These are phyloP conservation scores for Malassezia restricta DNA, from an alignment of 1,284 basidiomycete species.

Conservation along the genomic window DNA sequence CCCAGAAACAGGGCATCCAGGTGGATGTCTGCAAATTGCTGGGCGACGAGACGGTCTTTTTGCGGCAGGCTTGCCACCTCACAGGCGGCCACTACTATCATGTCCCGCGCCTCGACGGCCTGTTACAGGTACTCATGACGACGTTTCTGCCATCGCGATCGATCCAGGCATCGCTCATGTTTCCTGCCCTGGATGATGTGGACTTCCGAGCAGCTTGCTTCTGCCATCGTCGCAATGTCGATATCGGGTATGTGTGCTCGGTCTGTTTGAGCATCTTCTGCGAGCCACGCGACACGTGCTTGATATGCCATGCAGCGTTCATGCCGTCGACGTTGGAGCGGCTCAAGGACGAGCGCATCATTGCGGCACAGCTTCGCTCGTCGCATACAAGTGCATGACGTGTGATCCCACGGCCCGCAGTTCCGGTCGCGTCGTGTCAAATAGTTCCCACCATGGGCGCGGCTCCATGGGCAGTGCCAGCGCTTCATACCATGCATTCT, in stretches of 20 bases:
- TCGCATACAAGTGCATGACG: constrained; percentile 29
- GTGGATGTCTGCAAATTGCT: constrained; percentile 91
- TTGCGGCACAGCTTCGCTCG: constrained; percentile 1
- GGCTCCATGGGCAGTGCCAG: constrained; percentile 42
- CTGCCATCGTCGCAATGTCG: constrained; percentile 91
- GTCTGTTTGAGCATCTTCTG: constrained; percentile 41
- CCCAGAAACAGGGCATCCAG: constrained; percentile 88
- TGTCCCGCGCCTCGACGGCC: constrained; percentile 58
- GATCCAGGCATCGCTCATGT: constrained; percentile 63
- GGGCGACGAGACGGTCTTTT: constrained; percentile 79
- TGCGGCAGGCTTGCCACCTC: constrained; percentile 91
- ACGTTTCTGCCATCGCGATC: constrained; percentile 46
- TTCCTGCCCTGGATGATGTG: constrained; percentile 83
- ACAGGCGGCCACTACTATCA: constrained; percentile 87
- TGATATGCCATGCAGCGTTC: constrained; percentile 20
- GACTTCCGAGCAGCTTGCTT: constrained; percentile 97
- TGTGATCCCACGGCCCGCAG: constrained; percentile 25
- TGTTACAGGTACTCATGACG: constrained; percentile 31
- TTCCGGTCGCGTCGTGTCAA: constrained; percentile 41
- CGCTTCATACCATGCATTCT: constrained; percentile 14
- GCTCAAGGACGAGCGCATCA: constrained; percentile 11
- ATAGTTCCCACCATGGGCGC: constrained; percentile 47
- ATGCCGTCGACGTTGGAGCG: constrained; percentile 11
- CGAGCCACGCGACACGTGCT: constrained; percentile 14
- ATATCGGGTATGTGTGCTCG: constrained; percentile 85